Base-by-base conservation (phyloP, 2,329 filamentous ascomycete species). In the Sporothrix euskadiensis region DNA sequence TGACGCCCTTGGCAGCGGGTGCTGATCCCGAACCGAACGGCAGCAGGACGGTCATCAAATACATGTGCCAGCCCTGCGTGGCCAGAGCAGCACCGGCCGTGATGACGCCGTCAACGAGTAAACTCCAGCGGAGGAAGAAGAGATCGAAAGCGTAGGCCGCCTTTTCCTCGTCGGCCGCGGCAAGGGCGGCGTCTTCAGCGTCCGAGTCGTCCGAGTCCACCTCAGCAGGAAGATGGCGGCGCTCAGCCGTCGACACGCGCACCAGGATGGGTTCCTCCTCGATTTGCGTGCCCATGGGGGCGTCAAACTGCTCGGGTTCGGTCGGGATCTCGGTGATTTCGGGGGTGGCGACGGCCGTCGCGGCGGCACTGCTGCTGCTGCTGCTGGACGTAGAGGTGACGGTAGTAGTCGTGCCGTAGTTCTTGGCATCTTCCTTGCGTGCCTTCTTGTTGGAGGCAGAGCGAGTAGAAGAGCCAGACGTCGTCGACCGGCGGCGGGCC, bases 1-100 rank as follows among this genome's bases (percentile, higher is more conserved):
- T 92, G n/a, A 91, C 89, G 0, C 91, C 91, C 76, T 93, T 93
- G 0, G 90, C 89, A 0, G 91, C 89, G 0, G 90, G 87, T 0
- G 90, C 91, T 0, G 90, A 90, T 0, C 91, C 91, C 0, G 90
- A 91, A 0, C 89, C 90, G 41, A 93, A 88, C 0, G 91, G 91
- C 0, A 93, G 83, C 0, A 92, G 78, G 35, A 88, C 85, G 0
- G 89, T 89, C 1, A 90, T 87, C 0, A 92, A 80, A 77, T 91
- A 93, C 65, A 93, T 88, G 76, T 93, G 90, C 89, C 90, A 92
- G 1, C 86, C 85, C 66, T 87, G 74, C 0, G 86, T 88, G 0
- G 90, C 88, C 75, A 92, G 90, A 0, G 88, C 87, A 0, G 89
- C 87, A 0, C 88, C 82, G 1, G 87, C 87, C 0, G 91, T 93